Base-by-base conservation (phyloP, 345 rosid species). In the Eutrema japonicum region DNA sequence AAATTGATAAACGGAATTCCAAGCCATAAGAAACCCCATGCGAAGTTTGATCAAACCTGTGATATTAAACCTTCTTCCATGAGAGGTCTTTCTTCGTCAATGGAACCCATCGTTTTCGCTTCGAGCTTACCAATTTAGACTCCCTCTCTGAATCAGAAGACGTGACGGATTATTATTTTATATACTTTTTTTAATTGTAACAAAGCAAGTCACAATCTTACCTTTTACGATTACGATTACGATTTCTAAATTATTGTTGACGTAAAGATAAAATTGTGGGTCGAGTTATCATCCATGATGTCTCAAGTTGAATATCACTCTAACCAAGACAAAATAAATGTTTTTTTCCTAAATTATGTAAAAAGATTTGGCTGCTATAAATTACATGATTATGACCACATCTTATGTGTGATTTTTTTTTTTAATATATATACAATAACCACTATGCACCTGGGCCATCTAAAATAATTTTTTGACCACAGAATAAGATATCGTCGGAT, bases 11-110 rank as follows among this genome's bases (percentile, higher is more conserved):
- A 59, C 8, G 10, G 3, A 42, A 43, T 0, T 32, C 2, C 0
- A 35, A 30, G 11, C 16, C 1, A 26, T 50, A 5, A 8, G 38
- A 30, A 51, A 37, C 4, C 37, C 8, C 0, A 32, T 10, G 32
- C 4, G 2, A 52, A 29, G 36, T 26, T 26, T 10, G 37, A 52
- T 13, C 70, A 61, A 69, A 89, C 90, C 87, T 83, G 74, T 3
- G 67, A 0, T 0, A 70, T 40, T n/a, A 80, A 77, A 51, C 85
- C 91, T 48, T 81, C 76, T 80, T 90, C 93, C 75, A 90, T 60
- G 59, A 81, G 85, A 64, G 85, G 62, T 32, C 78, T 70, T 13
- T 84, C 83, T 62, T 85, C 91, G 54, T 84, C 89, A 37, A 76
- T 45, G 13, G 93, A 85, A 57, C 86, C 89, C 89, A 90, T 86